phyloP scores from a whole-genome alignment of 257 asterid species.

The Paraleonurus japonicus region DNA sequence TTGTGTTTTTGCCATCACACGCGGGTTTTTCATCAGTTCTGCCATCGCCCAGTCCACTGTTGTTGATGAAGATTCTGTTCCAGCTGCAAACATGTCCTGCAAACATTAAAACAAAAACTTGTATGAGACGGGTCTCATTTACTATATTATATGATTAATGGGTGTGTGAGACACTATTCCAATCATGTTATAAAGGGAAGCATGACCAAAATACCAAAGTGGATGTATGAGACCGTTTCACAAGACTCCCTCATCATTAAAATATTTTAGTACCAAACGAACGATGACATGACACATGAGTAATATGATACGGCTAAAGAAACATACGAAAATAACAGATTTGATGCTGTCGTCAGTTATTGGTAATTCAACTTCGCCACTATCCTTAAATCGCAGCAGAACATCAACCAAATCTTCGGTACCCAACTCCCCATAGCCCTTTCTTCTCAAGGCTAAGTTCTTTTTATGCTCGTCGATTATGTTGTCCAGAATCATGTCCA shows the following conservation, averaged over 20 bases:
- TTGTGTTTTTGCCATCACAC: conserved; percentile 32
- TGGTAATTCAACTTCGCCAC: conserved; percentile 26
- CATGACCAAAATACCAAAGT: too few relatives aligned
- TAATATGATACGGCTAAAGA: not conserved
- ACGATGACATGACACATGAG: not conserved
- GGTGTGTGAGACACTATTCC: too few relatives aligned
- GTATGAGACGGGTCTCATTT: too few relatives aligned
- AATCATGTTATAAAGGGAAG: too few relatives aligned
- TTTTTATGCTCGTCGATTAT: conserved; percentile 30
- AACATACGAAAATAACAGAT: conserved; percentile 36
- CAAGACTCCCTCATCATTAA: too few relatives aligned
- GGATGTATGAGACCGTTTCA: too few relatives aligned
- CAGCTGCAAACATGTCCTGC: conserved; percentile 42
- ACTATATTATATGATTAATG: too few relatives aligned
- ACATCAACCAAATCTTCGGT: conserved; percentile 42
- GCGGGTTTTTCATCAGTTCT: conserved; percentile 34
- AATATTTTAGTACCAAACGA: not conserved
- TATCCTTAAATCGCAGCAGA: conserved; percentile 32
- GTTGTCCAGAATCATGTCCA: conserved; percentile 36
- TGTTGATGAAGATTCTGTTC: conserved; percentile 37
- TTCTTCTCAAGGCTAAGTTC: conserved; percentile 8
- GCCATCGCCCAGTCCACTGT: conserved; percentile 44
- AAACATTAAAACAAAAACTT: not conserved
- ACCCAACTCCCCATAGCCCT: conserved; percentile 34
- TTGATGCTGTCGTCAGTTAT: conserved; percentile 37